Percentiles rank a stretch among this genome's conserved stretches.
Evolutionary conservation across 2,329 filamentous ascomycete species (phyloP).

Genomic region (Fusarium cyanostomum): DNA sequence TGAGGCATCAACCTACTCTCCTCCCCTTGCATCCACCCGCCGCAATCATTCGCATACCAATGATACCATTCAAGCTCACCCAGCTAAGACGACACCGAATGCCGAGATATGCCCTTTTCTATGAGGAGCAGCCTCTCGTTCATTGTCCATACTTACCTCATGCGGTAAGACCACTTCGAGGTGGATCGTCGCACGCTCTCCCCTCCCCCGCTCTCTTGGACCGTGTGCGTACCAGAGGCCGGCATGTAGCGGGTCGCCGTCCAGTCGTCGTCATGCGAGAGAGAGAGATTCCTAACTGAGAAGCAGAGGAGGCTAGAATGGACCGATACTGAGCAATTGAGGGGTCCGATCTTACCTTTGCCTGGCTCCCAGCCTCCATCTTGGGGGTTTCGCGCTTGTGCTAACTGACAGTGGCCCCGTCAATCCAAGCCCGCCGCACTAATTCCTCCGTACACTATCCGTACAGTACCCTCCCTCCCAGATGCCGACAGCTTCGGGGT

Average conservation of each 20-base stretch:
- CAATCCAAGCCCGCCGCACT: slow-evolving; percentile 10
- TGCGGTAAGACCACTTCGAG: slow-evolving; percentile 32
- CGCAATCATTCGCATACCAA: slow-evolving; percentile 13
- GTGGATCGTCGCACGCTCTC: slow-evolving; percentile 29
- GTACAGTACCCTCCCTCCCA: slow-evolving; percentile 12
- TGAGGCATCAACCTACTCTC: neutral
- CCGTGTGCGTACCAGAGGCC: slow-evolving; percentile 11
- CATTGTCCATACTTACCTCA: slow-evolving; percentile 36
- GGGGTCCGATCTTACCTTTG: too few species aligned
- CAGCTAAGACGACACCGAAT: slow-evolving; percentile 37
- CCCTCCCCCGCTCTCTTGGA: slow-evolving; percentile 27
- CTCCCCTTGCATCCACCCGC: slow-evolving; percentile 9
- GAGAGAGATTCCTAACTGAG: neutral
- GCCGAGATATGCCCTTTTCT: slow-evolving; percentile 44
- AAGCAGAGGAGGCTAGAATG: neutral
- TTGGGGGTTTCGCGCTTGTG: neutral
- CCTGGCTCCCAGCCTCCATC: neutral
- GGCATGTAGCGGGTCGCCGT: slow-evolving; percentile 28
- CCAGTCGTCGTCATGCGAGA: slow-evolving; percentile 20
- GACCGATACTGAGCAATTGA: slow-evolving; percentile 2
- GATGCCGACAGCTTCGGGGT: slow-evolving; percentile 42
- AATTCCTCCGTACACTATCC: slow-evolving; percentile 12
- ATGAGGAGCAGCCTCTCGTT: slow-evolving; percentile 12
- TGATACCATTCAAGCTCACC: slow-evolving; percentile 10
- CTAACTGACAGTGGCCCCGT: neutral